phyloP scores from a whole-genome alignment of 2,329 filamentous ascomycete species.

The Sarocladium oryzae region DNA sequence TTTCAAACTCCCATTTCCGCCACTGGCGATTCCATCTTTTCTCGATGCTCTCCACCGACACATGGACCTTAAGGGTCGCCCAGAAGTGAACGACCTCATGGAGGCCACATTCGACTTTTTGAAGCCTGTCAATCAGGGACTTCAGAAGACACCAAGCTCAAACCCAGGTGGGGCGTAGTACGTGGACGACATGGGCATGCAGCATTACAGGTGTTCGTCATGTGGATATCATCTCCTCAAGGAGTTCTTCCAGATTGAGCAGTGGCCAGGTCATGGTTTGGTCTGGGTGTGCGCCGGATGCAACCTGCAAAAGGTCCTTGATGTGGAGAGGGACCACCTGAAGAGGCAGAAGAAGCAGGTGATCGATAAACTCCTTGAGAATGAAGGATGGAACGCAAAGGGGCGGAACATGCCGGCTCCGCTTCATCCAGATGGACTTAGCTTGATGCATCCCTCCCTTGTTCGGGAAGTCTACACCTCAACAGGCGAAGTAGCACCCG shows the following conservation, averaged over 20 bases:
- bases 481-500: too few species aligned
- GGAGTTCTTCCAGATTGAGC: constrained; percentile 22
- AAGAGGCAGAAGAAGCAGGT: constrained; percentile 15
- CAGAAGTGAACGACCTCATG: constrained; percentile 10
- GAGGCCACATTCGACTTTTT: constrained; percentile 25
- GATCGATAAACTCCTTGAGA: constrained; percentile 17
- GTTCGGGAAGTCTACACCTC: too few species aligned
- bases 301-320: constrained; percentile 20
- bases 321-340: constrained; percentile 24
- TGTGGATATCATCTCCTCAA: constrained; percentile 26
- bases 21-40: constrained; percentile 22
- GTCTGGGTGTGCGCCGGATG: constrained; percentile 23
- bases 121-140: constrained; percentile 23
- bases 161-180: constrained; percentile 16
- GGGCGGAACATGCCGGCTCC: constrained; percentile 25
- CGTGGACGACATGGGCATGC: constrained; percentile 16
- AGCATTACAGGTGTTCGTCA: constrained; percentile 24
- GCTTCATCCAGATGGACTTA: constrained; percentile 13
- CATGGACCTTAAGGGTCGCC: constrained; percentile 14
- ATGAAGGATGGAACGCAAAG: constrained; percentile 12
- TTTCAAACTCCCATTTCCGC: constrained; percentile 21
- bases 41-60: constrained; percentile 28
- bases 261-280: constrained; percentile 9
- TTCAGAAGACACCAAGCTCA: constrained; percentile 14
- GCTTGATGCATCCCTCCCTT: constrained; percentile 17